Evolutionary conservation across 2,329 filamentous ascomycete species (phyloP).

Genomic region (Westerdykella aurantiaca): DNA sequence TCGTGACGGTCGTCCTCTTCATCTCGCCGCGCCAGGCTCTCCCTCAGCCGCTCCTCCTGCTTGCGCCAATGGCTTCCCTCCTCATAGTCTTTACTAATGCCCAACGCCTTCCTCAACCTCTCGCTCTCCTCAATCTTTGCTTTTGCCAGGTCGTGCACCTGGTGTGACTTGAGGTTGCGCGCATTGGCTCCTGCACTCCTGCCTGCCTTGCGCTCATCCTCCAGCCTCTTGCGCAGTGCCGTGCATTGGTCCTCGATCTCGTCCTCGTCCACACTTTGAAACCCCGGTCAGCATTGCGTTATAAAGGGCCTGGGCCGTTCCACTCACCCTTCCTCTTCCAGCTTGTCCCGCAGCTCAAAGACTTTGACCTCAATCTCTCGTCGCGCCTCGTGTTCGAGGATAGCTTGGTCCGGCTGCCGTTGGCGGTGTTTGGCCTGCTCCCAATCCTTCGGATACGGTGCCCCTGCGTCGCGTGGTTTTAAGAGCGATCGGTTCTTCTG

Average conservation of each 20-base stretch:
- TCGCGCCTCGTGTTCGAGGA: slow-evolving; percentile 89
- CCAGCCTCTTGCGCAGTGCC: slow-evolving; percentile 58
- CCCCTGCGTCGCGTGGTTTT: slow-evolving; percentile 70
- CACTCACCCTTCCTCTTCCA: slow-evolving; percentile 81
- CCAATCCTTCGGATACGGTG: slow-evolving; percentile 69
- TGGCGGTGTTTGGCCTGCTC: slow-evolving; percentile 67
- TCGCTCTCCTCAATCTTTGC: slow-evolving; percentile 97
- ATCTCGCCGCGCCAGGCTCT: slow-evolving; percentile 38
- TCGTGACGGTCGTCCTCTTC: slow-evolving; percentile 34
- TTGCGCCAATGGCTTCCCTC: slow-evolving; percentile 81
- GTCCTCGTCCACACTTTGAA: slow-evolving; percentile 67
- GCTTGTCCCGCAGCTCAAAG: slow-evolving; percentile 77
- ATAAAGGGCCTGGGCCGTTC: not conserved
- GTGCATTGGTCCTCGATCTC: slow-evolving; percentile 78
- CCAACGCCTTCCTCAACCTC: slow-evolving; percentile 75
- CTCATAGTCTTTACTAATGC: slow-evolving; percentile 79
- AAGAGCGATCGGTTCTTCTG: slow-evolving; percentile 91
- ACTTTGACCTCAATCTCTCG: slow-evolving; percentile 90
- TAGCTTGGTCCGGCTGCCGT: slow-evolving; percentile 82
- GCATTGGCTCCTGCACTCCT: slow-evolving; percentile 35
- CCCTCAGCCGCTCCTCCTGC: slow-evolving; percentile 64
- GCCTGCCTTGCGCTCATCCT: slow-evolving; percentile 39
- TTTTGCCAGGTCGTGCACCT: slow-evolving; percentile 92
- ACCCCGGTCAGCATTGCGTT: slow-evolving; percentile 11
- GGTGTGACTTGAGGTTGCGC: slow-evolving; percentile 74